These are phyloP conservation scores for Beauveria sp. DNA, from an alignment of 2,329 filamentous ascomycete genomes.

Conservation along the genomic window DNA sequence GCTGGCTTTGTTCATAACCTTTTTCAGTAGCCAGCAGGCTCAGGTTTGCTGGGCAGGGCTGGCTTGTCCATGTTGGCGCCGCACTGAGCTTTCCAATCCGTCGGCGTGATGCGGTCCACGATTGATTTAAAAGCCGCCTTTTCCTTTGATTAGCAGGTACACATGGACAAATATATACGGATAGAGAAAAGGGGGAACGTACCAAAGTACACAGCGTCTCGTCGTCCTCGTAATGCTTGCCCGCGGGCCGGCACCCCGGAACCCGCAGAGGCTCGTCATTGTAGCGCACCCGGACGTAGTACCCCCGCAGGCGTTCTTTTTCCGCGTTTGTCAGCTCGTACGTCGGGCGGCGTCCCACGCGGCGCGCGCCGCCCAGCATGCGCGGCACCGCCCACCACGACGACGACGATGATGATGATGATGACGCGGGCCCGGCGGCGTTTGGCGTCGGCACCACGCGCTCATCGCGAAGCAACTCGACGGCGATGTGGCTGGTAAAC, in stretches of 20 bases:
- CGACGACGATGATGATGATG: constrained; percentile 16
- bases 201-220: constrained; percentile 86
- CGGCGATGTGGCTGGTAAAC: constrained; percentile 83
- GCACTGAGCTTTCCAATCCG: constrained; percentile 61
- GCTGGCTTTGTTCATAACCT: too few species aligned
- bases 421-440: constrained; percentile 17
- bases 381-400: constrained; percentile 18
- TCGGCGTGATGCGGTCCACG: constrained; percentile 82
- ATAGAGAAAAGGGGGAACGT: constrained; percentile 21
- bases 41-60: constrained; percentile 38
- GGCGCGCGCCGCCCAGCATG: constrained; percentile 18
- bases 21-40: constrained; percentile 43
- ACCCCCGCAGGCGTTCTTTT: constrained; percentile 55
- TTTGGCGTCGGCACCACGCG: constrained; percentile 14
- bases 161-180: not conserved
- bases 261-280: constrained; percentile 79
- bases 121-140: constrained; percentile 86
- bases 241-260: constrained; percentile 67
- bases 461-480: constrained; percentile 72
- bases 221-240: constrained; percentile 81
- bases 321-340: constrained; percentile 49
- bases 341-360: constrained; percentile 54
- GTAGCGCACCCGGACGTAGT: constrained; percentile 86
- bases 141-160: constrained; percentile 1
- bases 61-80: constrained; percentile 35